These are phyloP conservation scores for Piromyces sp. DNA, from an alignment of 192 early-diverging fungal species.

Conservation along the genomic window DNA sequence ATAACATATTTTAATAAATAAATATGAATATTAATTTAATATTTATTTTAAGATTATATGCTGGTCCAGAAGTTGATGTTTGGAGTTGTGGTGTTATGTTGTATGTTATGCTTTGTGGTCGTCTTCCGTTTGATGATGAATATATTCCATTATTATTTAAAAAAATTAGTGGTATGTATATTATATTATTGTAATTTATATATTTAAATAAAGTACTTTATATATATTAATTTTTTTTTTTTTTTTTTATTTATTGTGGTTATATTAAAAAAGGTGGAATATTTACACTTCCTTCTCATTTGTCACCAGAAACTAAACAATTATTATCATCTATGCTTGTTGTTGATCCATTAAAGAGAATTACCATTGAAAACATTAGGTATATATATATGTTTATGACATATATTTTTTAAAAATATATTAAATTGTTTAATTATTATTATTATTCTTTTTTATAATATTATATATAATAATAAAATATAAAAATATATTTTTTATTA, in stretches of 20 bases:
- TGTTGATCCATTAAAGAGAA: conserved; percentile 90
- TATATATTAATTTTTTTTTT: too few relatives aligned
- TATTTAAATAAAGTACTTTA: too few relatives aligned
- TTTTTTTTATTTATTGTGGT: too few relatives aligned
- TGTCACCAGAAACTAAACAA: conserved; percentile 63
- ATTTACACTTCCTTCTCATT: conserved; percentile 73
- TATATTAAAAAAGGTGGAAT: conserved; percentile 42
- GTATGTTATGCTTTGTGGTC: conserved; percentile 87
- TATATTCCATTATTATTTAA: conserved; percentile 73
- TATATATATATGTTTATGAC: too few relatives aligned
- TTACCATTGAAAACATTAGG: conserved; percentile 70
- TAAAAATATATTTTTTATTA: too few relatives aligned
- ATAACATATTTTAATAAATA: too few relatives aligned
- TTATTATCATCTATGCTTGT: conserved; percentile 79
- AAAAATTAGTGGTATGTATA: conserved; percentile 67
- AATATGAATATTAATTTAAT: not conserved
- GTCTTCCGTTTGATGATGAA: conserved; percentile 88
- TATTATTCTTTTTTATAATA: too few relatives aligned
- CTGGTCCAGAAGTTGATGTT: conserved; percentile 89
- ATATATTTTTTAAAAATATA: too few relatives aligned
- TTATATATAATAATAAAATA: too few relatives aligned
- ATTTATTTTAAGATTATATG: conserved; percentile 27
- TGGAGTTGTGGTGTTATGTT: conserved; percentile 95
- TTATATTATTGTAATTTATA: too few relatives aligned
- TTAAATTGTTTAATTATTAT: too few relatives aligned